Evolutionary conservation across 345 rosid species (phyloP), one percentile per base, ranked within the genome.

Genomic region (Moricandia moricandioides): DNA sequence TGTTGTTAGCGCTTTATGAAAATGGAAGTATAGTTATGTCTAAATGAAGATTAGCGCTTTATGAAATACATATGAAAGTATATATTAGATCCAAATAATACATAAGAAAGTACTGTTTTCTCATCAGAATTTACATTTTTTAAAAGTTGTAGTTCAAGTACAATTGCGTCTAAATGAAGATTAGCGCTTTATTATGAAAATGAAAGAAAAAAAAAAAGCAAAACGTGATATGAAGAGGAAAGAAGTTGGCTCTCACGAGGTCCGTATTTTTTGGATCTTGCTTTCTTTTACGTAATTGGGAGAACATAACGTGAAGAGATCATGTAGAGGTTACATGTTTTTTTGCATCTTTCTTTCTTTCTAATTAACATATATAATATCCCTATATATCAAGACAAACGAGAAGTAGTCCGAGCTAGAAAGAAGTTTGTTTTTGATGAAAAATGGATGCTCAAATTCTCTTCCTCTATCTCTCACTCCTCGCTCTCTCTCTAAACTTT

Each of bases 201-300:
- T 45, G 17, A n/a, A 21, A 21, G 24, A 21, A 21, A 45, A 45
- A 13, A 31, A 56, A 45, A 24, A n/a, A 12, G 21, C 51, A 57
- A 45, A 21, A 47, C 61, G 72, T 74, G 54, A 57, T 27, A 74
- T 65, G 66, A 45, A 58, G 66, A 27, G 37, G 9, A 69, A 39
- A 8, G 55, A 64, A 64, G 6, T 52, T 52, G 70, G 58, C 65
- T 74, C 73, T 75, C 78, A 75, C 67, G 78, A 75, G 73, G 52
- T 75, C 73, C 73, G 47, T 67, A 67, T 75, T 59, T 75, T 8
- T 47, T 47, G 72, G 54, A 59, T 75, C 54, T 17, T 67, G 65
- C 37, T 45, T 67, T 75, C 78, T 67, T 67, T 67, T 67, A 75
- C 78, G 78, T 75, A 59, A 75, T 49, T 45, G 12, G 7, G 17